These are phyloP conservation scores for Wickerhamiella hasegawae DNA, from an alignment of 805 yeast species.

Conservation along the genomic window DNA sequence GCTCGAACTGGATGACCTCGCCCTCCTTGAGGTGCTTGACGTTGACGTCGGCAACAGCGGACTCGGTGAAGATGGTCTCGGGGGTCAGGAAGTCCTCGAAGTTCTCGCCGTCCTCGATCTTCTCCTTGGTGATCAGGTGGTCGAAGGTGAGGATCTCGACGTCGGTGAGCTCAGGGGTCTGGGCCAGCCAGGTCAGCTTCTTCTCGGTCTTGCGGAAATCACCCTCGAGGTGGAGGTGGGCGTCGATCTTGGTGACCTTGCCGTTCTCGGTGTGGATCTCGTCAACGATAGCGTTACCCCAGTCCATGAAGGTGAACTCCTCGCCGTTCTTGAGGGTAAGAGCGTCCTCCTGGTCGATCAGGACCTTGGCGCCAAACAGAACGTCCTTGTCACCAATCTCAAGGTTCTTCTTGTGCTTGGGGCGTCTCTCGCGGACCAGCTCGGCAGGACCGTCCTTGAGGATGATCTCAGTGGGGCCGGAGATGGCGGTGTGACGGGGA, in stretches of 20 bases:
- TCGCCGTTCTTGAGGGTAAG: constrained; percentile 62
- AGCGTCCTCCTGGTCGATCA: constrained; percentile 80
- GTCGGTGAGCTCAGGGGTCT: constrained; percentile 50
- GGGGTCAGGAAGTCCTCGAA: constrained; percentile 85
- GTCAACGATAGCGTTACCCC: constrained; percentile 86
- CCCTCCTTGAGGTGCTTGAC: constrained; percentile 64
- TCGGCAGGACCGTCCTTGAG: constrained; percentile 49
- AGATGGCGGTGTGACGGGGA: constrained; percentile 79
- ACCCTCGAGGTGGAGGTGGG: constrained; percentile 78
- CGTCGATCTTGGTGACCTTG: constrained; percentile 47
- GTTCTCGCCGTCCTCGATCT: constrained; percentile 84
- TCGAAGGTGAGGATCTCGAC: constrained; percentile 84
- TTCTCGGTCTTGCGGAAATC: constrained; percentile 93
- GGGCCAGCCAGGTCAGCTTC: constrained; percentile 90
- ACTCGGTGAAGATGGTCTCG: constrained; percentile 65
- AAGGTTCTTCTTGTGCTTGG: constrained; percentile 91
- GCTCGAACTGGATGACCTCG: constrained; percentile 84
- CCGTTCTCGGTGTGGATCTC: constrained; percentile 49
- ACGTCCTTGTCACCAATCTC: constrained; percentile 77
- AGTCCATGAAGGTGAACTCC: constrained; percentile 95
- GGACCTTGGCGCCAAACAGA: constrained; percentile 41
- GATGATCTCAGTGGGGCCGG: constrained; percentile 52
- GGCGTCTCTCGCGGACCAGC: constrained; percentile 52
- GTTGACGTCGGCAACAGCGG: constrained; percentile 68
- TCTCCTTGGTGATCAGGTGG: constrained; percentile 88